phyloP scores from a whole-genome alignment of 306 rosid species.

The Corylus heterophylla region DNA sequence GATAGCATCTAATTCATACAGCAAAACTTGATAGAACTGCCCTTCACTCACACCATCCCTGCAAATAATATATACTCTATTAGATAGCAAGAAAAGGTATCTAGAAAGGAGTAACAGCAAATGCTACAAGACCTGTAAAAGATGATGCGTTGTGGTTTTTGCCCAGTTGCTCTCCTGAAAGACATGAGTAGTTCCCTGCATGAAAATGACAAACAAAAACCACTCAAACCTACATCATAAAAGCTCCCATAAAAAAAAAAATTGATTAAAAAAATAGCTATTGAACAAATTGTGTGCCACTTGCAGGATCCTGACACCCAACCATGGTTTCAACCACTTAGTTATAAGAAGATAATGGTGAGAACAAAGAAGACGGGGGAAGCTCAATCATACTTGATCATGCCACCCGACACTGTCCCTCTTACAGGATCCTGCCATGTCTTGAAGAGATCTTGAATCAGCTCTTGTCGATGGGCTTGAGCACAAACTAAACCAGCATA shows the following conservation, averaged over 20 bases:
- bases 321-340: neutral
- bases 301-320: neutral
- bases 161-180: constrained; percentile 94
- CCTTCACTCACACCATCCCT: constrained; percentile 99
- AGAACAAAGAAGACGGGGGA: neutral
- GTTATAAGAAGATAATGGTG: neutral
- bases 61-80: constrained; percentile 20
- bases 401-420: constrained; percentile 89
- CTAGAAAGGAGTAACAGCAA: neutral
- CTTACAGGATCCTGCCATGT: constrained; percentile 93
- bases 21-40: constrained; percentile 87
- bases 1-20: constrained; percentile 94
- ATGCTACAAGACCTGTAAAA: constrained; percentile 63
- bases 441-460: constrained; percentile 85
- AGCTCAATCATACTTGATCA: constrained; percentile 63
- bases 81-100: neutral
- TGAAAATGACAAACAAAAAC: neutral
- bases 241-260: neutral
- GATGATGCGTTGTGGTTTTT: constrained; percentile 91
- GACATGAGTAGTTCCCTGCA: constrained; percentile 91
- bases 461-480: constrained; percentile 96
- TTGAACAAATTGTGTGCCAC: neutral
- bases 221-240: neutral
- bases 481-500: constrained; percentile 97
- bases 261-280: neutral